Base-by-base conservation (phyloP, 2,329 filamentous ascomycete species). In the Cladosporium phlei region DNA sequence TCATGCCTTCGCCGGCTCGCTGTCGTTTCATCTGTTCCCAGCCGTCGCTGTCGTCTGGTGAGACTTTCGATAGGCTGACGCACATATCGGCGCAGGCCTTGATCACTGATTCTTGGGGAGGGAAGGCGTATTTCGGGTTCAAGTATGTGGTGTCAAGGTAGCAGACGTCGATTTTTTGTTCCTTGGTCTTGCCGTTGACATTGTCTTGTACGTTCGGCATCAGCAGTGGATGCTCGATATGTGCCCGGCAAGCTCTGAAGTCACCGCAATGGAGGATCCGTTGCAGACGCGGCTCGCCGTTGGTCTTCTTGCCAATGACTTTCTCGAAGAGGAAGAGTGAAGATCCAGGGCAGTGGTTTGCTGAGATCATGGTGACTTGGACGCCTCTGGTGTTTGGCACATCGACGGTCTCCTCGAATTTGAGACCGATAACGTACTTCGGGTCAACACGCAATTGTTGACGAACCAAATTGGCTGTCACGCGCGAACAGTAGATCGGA, bases 111-210 rank as follows among this genome's bases (percentile, higher is more conserved):
- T 85, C 77, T 63, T 98, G 93, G 3, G 80, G 83, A 0, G 93
- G 93, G 57, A 98, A 98, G 0, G 91, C 85, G 66, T 97, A 98
- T 53, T 90, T 89, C 0, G 93, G 93, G 53, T 93, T 95, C 9
- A 98, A 77, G 63, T 98, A 98, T 0, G 93, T 98, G 0, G 93
- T 98, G 63, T 98, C 93, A 7, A 98, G 80, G 63, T 98, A 98
- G 69, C 93, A 97, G 21, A 91, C 82, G 60, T 98, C 91, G 46
- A 98, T 89, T 59, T 84, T 88, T 62, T 97, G 93, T 59, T 93
- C 85, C 49, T 75, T 82, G 1, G 71, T 72, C 63, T 85, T 86
- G 1, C 88, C 86, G 0, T 81, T 83, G 7, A 86, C 70, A 2
- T 76, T 71, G 57, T 95, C 86, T 12, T 83, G 58, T 1, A 83